Percentiles rank a stretch among this genome's conserved stretches.
phyloP scores from a whole-genome alignment of 163 green algal genomes.

The Scenedesmus sp. region DNA sequence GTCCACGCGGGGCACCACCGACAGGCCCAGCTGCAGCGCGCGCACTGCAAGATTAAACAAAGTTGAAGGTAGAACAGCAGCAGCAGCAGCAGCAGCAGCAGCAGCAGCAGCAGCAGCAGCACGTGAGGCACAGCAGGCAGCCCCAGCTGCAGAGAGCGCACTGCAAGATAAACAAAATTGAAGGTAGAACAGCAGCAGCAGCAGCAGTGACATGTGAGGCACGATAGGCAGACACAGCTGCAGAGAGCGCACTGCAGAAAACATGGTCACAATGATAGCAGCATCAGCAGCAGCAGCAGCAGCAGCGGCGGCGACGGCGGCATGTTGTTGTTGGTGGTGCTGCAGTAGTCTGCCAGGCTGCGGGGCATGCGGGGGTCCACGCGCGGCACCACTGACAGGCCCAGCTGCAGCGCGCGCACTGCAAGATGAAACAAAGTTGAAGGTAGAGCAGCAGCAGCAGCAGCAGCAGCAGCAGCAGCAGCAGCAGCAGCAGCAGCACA shows the following conservation, averaged over 20 bases:
- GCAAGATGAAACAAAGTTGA: background rate
- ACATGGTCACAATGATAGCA: too few species aligned
- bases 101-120: background rate
- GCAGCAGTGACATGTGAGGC: too few species aligned
- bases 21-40: conserved; percentile 47
- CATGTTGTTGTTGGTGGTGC: background rate
- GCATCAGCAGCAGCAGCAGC: background rate
- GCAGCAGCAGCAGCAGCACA: conserved; percentile 37
- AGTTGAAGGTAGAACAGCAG: background rate
- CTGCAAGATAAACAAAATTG: too few species aligned
- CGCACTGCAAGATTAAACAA: conserved; percentile 17
- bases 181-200: background rate
- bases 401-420: conserved; percentile 53
- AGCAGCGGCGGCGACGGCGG: background rate
- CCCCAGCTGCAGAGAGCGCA: too few species aligned
- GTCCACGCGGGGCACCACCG: conserved; percentile 42
- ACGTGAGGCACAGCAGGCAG: too few species aligned
- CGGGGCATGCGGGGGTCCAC: conserved; percentile 46
- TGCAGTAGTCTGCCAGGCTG: conserved; percentile 35
- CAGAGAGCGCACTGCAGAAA: too few species aligned
- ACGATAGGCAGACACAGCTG: too few species aligned
- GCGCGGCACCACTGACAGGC: conserved; percentile 39
- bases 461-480: background rate
- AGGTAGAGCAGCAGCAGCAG: background rate
- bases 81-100: background rate